Evolutionary conservation across 176 grass and related monocot species (phyloP), one percentile per base, ranked within the genome.

Genomic region (Cenchrus americanus): DNA sequence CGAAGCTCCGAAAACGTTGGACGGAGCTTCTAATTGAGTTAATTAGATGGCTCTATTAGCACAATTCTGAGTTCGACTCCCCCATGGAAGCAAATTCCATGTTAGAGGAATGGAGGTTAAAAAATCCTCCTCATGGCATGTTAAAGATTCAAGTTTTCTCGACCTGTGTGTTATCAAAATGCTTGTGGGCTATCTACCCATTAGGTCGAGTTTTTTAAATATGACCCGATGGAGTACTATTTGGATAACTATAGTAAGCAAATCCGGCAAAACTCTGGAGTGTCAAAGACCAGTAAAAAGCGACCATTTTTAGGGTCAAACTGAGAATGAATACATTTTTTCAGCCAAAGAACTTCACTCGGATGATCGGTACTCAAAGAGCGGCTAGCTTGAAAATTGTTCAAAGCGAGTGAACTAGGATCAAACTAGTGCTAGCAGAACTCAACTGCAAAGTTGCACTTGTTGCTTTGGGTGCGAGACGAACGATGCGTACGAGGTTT

Each of bases 401-500:
- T 79, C 75, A 79, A 71, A 77, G 66, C 32, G 64, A 69, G 73
- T 10, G 19, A 55, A 34, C 23, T 23, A 70, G 46, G 73, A 71
- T 18, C 53, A 57, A 46, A 83, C 73, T 62, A 44, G 14, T 48
- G 30, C 63, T 55, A 3, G 13, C 9, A 27, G 18, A 43, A 58
- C 30, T 21, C 21, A 66, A 57, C 27, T 24, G 27, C 87, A 21
- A 21, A 83, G 42, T 71, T 80, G 61, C 44, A 15, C 22, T 15
- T 58, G 14, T 72, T 66, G 66, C 64, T 70, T 87, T 51, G 41
- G 57, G 7, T 52, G 49, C 42, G 15, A 32, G 40, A 48, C 18
- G 57, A 32, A 49, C 19, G 62, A 80, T 84, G 26, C n/a, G 22
- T 85, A 30, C 69, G 76, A 89, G 82, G 76, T 85, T 84, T 84